Conservation (phyloP, 495 filamentous ascomycete species). For the Xylaria cubensis region DNA sequence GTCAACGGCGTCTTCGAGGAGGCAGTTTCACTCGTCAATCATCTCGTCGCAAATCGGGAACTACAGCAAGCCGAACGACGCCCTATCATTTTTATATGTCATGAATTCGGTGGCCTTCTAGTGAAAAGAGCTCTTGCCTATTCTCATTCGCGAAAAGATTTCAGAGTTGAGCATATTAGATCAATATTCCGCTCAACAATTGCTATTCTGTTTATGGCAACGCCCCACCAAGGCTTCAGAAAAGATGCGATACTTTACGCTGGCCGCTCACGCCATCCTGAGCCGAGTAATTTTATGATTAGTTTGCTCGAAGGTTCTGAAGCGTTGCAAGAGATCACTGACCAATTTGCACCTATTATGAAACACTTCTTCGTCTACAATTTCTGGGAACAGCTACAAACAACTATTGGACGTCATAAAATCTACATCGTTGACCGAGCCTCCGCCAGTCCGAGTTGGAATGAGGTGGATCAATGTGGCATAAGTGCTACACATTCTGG, state of each 20-base stretch:
- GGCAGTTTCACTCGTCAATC: constrained; percentile 17
- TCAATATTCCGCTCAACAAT: constrained; percentile 15
- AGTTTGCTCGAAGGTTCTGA: constrained; percentile 18
- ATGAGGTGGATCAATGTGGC: constrained; percentile 18
- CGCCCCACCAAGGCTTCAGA: constrained; percentile 11
- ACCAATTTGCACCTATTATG: constrained; percentile 18
- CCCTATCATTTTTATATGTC: constrained; percentile 20
- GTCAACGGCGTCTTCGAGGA: constrained; percentile 2
- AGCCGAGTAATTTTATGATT: constrained; percentile 15
- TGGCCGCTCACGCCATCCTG: not conserved
- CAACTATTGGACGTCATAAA: not conserved
- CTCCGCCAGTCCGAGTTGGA: constrained; percentile 17
- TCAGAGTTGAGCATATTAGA: constrained; percentile 21
- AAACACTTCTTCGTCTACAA: constrained; percentile 21
- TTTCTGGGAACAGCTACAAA: constrained; percentile 15
- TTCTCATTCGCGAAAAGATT: constrained; percentile 9
- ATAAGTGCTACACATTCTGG: constrained; percentile 14
- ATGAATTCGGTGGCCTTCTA: constrained; percentile 14
- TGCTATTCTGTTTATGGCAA: constrained; percentile 16
- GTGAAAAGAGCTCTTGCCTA: constrained; percentile 18
- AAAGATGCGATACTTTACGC: constrained; percentile 13
- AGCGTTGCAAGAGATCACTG: constrained; percentile 17
- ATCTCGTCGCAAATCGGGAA: constrained; percentile 16
- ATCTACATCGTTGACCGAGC: constrained; percentile 9
- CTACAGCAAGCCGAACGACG: constrained; percentile 11